Conservation (phyloP, 176 grass and related monocot genomes). For the Poa annua region DNA sequence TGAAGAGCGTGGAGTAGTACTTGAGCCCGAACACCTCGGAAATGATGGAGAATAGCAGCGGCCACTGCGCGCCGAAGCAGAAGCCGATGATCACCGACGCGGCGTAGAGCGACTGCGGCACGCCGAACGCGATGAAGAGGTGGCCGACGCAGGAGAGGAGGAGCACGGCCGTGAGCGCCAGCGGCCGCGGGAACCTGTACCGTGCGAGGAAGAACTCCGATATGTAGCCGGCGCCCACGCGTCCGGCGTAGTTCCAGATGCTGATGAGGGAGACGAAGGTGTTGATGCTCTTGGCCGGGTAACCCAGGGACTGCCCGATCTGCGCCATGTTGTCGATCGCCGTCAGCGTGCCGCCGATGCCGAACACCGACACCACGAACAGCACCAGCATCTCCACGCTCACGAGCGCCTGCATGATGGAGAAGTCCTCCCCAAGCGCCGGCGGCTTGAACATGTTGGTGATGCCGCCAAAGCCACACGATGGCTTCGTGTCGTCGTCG, state of each 20-base stretch:
- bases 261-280: constrained; percentile 44
- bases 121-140: constrained; percentile 31
- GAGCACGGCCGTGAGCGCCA: constrained; percentile 61
- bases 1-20: constrained; percentile 51
- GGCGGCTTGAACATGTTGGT: constrained; percentile 54
- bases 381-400: constrained; percentile 65
- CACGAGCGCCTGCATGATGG: constrained; percentile 59
- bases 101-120: constrained; percentile 59
- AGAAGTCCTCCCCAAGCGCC: constrained; percentile 55
- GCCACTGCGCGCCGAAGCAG: constrained; percentile 95
- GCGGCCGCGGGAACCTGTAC: constrained; percentile 69
- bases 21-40: constrained; percentile 96
- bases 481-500: background rate
- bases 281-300: constrained; percentile 73
- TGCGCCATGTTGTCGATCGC: constrained; percentile 86
- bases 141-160: constrained; percentile 63
- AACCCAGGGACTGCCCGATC: constrained; percentile 78
- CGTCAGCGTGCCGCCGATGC: constrained; percentile 81
- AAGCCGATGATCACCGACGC: constrained; percentile 80
- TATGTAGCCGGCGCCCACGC: constrained; percentile 70
- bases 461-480: background rate
- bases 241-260: constrained; percentile 66
- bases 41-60: constrained; percentile 89
- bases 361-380: constrained; percentile 65
- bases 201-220: constrained; percentile 71